Evolutionary conservation across 1,284 basidiomycete genomes (phyloP).

Genomic region (Ustilago nuda): DNA sequence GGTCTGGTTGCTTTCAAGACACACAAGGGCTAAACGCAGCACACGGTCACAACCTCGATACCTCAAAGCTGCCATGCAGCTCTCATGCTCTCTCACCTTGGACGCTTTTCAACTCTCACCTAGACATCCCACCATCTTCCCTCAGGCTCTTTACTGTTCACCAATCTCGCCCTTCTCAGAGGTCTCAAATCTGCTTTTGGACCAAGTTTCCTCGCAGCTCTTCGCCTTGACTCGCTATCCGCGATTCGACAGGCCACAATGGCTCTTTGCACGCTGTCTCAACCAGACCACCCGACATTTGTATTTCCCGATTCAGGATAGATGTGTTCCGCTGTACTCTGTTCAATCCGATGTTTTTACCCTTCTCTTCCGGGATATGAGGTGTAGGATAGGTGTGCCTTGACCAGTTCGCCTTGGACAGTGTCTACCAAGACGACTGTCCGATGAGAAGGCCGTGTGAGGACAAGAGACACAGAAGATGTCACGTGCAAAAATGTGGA

Average conservation of each 20-base stretch:
- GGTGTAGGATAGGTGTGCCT: not conserved
- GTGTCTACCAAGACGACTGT: too few species aligned
- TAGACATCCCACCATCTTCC: slow-evolving; percentile 5
- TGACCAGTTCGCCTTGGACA: not conserved
- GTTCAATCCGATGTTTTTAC: slow-evolving; percentile 20
- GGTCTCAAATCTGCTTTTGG: not conserved
- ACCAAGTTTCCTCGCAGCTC: not conserved
- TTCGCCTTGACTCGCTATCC: slow-evolving; percentile 3
- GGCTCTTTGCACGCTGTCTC: slow-evolving; percentile 11
- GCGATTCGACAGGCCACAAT: slow-evolving; percentile 5
- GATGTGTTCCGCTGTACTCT: slow-evolving; percentile 40
- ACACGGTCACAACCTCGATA: not conserved
- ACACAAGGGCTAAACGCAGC: slow-evolving; percentile 73
- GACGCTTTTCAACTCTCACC: slow-evolving; percentile 16
- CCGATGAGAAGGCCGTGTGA: not conserved
- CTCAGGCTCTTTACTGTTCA: slow-evolving; percentile 22
- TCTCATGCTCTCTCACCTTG: slow-evolving; percentile 2
- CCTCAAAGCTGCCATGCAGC: not conserved
- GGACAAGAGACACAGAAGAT: not conserved
- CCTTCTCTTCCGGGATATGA: not conserved
- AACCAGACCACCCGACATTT: not conserved
- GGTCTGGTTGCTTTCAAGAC: slow-evolving; percentile 85
- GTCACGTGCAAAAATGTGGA: slow-evolving; percentile 14
- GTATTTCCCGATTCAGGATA: slow-evolving; percentile 28
- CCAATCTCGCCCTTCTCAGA: not conserved